Conservation (phyloP, 352 stramenopile genomes). For the Plasmopara viticola region DNA sequence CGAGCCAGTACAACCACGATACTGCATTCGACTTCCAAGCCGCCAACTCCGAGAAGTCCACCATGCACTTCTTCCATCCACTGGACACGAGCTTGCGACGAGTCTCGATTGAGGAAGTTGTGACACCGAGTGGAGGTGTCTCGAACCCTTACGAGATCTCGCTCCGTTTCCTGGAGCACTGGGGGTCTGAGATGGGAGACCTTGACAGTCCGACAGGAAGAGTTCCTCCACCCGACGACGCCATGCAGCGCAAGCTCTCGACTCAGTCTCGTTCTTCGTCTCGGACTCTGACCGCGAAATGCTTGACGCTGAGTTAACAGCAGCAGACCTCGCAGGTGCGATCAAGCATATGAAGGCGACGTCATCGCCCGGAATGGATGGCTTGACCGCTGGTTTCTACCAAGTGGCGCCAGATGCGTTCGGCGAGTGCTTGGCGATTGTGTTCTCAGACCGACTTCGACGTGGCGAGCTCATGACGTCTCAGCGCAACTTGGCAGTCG, state of each 20-base stretch:
- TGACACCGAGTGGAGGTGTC: background rate
- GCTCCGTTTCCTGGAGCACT: background rate
- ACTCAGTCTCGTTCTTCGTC: background rate
- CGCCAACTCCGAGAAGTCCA: background rate
- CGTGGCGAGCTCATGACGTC: background rate
- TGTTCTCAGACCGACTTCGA: background rate
- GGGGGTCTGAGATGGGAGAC: background rate
- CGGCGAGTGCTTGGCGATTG: background rate
- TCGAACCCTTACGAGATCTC: background rate
- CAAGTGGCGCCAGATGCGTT: background rate
- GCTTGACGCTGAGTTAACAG: background rate
- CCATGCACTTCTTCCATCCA: background rate
- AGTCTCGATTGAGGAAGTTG: background rate
- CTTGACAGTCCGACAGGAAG: background rate
- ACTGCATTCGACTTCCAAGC: slow-evolving; percentile 1
- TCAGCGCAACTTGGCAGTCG: background rate
- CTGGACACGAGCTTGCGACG: background rate
- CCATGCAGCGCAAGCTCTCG: background rate
- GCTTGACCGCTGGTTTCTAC: background rate
- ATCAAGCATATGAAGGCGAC: background rate
- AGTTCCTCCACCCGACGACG: background rate
- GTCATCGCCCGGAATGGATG: background rate
- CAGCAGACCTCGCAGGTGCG: background rate
- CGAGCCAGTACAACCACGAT: background rate
- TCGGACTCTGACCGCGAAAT: background rate